phyloP scores from a whole-genome alignment of 1,284 basidiomycete species.

The Moesziomyces globuligerus region DNA sequence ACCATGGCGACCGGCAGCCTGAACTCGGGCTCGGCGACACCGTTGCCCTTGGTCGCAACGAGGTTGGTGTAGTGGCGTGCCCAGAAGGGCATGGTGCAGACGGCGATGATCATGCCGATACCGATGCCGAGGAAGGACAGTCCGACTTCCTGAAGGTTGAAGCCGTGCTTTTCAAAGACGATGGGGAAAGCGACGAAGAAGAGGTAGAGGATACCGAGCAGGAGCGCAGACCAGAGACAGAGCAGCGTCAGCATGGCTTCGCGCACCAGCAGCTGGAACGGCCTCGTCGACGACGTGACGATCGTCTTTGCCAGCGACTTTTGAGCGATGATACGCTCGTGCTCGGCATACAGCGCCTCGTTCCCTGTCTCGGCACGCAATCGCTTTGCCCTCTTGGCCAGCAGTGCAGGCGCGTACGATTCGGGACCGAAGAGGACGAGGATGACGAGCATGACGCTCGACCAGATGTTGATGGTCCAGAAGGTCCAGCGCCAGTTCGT shows the following conservation, averaged over 20 bases:
- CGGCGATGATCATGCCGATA: constrained; percentile 44
- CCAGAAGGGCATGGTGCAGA: constrained; percentile 69
- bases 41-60: constrained; percentile 71
- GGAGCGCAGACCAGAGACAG: constrained; percentile 35
- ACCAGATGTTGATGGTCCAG: constrained; percentile 61
- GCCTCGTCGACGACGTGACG: constrained; percentile 20
- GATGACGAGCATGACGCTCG: constrained; percentile 55
- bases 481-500: constrained; percentile 67
- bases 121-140: constrained; percentile 49
- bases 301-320: constrained; percentile 27
- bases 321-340: constrained; percentile 22
- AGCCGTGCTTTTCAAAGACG: constrained; percentile 49
- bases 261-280: constrained; percentile 24
- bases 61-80: constrained; percentile 69
- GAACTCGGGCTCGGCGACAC: constrained; percentile 52
- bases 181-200: constrained; percentile 57
- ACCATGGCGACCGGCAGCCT: constrained; percentile 51
- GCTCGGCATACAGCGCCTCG: constrained; percentile 42
- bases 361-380: constrained; percentile 62
- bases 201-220: constrained; percentile 48
- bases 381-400: constrained; percentile 57
- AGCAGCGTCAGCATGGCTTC: constrained; percentile 41
- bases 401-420: constrained; percentile 64
- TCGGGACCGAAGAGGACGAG: constrained; percentile 65
- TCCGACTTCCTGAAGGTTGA: constrained; percentile 47